Evolutionary conservation across 2,329 filamentous ascomycete genomes (phyloP).

Genomic region (Davidsoniella australis): DNA sequence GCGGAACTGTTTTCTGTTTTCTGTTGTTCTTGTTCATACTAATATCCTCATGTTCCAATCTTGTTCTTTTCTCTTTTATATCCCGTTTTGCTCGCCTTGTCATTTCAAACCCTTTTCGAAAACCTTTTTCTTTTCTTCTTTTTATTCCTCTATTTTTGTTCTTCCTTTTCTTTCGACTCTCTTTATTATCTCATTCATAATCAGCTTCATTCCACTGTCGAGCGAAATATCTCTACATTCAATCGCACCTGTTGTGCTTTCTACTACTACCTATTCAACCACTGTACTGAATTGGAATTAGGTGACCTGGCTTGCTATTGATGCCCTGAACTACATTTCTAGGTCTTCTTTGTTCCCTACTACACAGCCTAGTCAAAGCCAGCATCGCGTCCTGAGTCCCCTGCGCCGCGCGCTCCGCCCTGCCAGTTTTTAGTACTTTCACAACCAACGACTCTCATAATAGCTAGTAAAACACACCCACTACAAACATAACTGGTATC

Average conservation of each 20-base stretch:
- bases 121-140: not conserved
- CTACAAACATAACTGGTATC: not conserved
- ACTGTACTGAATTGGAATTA: not conserved
- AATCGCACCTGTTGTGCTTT: too few species aligned
- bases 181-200: not conserved
- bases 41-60: not conserved
- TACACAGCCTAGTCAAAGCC: conserved; percentile 1
- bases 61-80: not conserved
- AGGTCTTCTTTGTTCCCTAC: not conserved
- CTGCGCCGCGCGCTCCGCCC: conserved; percentile 10
- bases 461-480: not conserved
- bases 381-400: conserved; percentile 1
- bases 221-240: too few species aligned
- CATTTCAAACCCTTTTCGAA: not conserved
- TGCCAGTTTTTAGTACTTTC: not conserved
- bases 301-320: too few species aligned
- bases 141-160: not conserved
- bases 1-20: conserved; percentile 5
- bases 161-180: not conserved
- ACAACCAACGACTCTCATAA: not conserved
- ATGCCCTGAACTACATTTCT: not conserved
- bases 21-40: not conserved
- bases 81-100: not conserved
- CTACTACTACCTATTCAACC: too few species aligned
- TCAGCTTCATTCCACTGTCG: too few species aligned